phyloP scores from a whole-genome alignment of 441 rosid species.

The Flueggea neowawraea region DNA sequence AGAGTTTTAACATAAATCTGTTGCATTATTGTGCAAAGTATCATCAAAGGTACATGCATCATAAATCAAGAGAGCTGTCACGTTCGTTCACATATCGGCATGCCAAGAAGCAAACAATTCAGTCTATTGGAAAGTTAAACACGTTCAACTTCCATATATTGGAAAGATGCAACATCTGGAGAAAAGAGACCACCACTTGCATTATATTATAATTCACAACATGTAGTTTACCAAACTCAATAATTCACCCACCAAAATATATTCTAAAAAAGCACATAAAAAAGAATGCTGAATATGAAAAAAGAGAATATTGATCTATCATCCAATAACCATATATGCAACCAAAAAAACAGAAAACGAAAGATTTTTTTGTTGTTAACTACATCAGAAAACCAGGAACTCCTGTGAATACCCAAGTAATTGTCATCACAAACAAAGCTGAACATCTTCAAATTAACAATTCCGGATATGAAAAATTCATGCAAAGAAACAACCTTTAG shows the following conservation, averaged over 20 bases:
- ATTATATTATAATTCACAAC: constrained; percentile 11
- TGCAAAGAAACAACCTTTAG: background rate
- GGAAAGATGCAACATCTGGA: constrained; percentile 12
- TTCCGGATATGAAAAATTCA: background rate
- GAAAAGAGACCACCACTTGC: constrained; percentile 10
- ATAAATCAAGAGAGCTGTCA: no score
- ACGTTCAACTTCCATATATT: constrained; percentile 8
- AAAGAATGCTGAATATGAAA: constrained; percentile 2
- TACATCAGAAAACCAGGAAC: constrained; percentile 15
- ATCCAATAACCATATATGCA: background rate
- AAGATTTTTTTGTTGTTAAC: background rate
- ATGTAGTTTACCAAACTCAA: constrained; percentile 17
- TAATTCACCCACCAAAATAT: constrained; percentile 22
- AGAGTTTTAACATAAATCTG: constrained; percentile 6
- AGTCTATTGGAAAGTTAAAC: constrained; percentile 7
- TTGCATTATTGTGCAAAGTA: no score
- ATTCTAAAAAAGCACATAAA: constrained; percentile 2
- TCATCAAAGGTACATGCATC: no score
- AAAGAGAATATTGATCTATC: background rate
- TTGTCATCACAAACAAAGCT: constrained; percentile 4
- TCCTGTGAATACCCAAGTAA: constrained; percentile 12
- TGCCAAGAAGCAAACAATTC: constrained; percentile 9
- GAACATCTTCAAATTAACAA: constrained; percentile 4
- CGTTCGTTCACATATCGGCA: constrained; percentile 5
- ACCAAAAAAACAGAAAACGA: constrained; percentile 1